A percentile compares a stretch with the other conserved stretches of the same genome.
Evolutionary conservation across 768 basidiomycete species (phyloP).

Genomic region (Sistotremastrum niveocremeum): DNA sequence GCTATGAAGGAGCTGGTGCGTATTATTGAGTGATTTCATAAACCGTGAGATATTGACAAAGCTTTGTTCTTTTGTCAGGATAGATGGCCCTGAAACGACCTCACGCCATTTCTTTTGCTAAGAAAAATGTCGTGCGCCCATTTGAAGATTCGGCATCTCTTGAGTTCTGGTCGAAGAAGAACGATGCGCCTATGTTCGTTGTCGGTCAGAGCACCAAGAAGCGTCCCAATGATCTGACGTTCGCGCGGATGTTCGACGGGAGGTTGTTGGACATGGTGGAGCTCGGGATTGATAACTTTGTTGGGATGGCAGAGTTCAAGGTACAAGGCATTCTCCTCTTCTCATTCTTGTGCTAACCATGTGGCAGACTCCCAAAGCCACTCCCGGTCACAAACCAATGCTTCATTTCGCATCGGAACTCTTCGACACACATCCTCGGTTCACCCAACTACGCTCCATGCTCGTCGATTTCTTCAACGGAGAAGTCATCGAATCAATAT

Average conservation of each 20-base stretch:
- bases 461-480: slow-evolving; percentile 86
- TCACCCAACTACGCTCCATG: slow-evolving; percentile 82
- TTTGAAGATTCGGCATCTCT: slow-evolving; percentile 78
- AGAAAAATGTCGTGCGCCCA: slow-evolving; percentile 83
- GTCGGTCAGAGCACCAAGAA: slow-evolving; percentile 92
- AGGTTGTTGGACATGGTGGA: slow-evolving; percentile 91
- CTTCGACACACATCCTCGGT: slow-evolving; percentile 90
- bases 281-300: slow-evolving; percentile 72
- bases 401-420: slow-evolving; percentile 94
- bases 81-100: slow-evolving; percentile 94
- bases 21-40: slow-evolving; percentile 3
- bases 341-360: neutral
- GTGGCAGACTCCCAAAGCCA: slow-evolving; percentile 69
- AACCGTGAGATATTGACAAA: neutral
- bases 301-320: slow-evolving; percentile 73
- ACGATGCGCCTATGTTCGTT: slow-evolving; percentile 86
- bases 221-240: slow-evolving; percentile 72
- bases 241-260: slow-evolving; percentile 78
- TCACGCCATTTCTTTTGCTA: slow-evolving; percentile 80
- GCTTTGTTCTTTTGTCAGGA: neutral
- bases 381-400: slow-evolving; percentile 79
- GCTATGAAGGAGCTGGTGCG: slow-evolving; percentile 86
- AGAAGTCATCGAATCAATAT: slow-evolving; percentile 71
- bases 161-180: slow-evolving; percentile 88
- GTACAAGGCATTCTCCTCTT: slow-evolving; percentile 27